Conservation (phyloP, 202 grass and related monocot species). For the Panicum virgatum region DNA sequence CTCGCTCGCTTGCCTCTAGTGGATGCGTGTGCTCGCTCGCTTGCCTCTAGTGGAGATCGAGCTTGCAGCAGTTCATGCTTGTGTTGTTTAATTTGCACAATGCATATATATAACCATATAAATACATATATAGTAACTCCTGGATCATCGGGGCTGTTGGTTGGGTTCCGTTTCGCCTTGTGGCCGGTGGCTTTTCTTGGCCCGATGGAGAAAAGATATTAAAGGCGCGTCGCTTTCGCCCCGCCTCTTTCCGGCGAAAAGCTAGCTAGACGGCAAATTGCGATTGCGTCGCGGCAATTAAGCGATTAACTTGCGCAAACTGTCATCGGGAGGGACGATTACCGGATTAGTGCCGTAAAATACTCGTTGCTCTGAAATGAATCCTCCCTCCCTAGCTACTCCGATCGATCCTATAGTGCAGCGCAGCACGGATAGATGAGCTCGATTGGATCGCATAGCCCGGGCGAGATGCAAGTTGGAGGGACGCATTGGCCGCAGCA, state of each 20-base stretch:
- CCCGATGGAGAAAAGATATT: neutral
- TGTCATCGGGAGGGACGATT: neutral
- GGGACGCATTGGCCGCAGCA: too few relatives aligned
- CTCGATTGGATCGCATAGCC: too few relatives aligned
- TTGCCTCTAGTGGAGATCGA: neutral
- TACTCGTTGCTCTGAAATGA: neutral
- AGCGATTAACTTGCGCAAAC: neutral
- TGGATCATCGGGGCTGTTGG: too few relatives aligned
- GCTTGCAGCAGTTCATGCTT: neutral
- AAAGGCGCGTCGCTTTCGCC: conserved; percentile 10
- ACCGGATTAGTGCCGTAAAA: conserved; percentile 33
- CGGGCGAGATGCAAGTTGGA: too few relatives aligned
- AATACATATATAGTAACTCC: neutral
- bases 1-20: neutral
- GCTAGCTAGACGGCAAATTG: neutral
- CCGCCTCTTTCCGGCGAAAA: conserved; percentile 41
- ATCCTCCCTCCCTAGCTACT: neutral
- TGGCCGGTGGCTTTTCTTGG: neutral
- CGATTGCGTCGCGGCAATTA: conserved; percentile 29
- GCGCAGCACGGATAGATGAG: too few relatives aligned
- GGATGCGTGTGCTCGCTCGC: neutral
- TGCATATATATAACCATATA: neutral
- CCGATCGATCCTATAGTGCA: too few relatives aligned
- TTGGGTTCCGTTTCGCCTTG: neutral
- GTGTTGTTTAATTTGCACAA: neutral